Conservation (phyloP, 805 yeast species). For the Cyberlindnera xishuangbannaensis region DNA sequence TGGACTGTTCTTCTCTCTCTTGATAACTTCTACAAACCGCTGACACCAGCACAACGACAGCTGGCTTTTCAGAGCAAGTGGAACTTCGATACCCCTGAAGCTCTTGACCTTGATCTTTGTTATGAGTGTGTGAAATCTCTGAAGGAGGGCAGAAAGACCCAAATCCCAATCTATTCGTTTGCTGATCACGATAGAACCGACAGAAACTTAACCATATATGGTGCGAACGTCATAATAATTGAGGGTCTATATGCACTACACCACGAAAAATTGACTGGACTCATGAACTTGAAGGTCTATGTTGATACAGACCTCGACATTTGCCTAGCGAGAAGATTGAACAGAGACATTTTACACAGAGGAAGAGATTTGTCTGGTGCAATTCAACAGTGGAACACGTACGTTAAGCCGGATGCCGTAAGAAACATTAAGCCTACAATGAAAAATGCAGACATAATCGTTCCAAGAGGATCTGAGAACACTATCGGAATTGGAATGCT, state of each 20-base stretch:
- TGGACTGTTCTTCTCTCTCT: conserved; percentile 89
- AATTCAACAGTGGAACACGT: conserved; percentile 81
- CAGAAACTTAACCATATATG: conserved; percentile 72
- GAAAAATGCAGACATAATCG: conserved; percentile 74
- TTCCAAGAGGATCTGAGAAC: conserved; percentile 90
- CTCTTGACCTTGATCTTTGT: conserved; percentile 73
- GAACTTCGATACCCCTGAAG: conserved; percentile 86
- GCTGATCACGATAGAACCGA: conserved; percentile 51
- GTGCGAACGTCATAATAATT: conserved; percentile 87
- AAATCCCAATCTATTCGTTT: conserved; percentile 70
- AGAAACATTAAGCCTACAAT: conserved; percentile 68
- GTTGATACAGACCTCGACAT: conserved; percentile 94
- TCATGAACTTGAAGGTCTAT: conserved; percentile 83
- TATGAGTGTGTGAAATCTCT: conserved; percentile 56
- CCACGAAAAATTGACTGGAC: conserved; percentile 57
- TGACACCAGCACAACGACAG: conserved; percentile 53
- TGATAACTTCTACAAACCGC: conserved; percentile 86
- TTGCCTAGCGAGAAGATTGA: conserved; percentile 82
- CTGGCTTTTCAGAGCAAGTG: conserved; percentile 64
- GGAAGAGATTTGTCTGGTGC: conserved; percentile 83
- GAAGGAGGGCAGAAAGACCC: conserved; percentile 63
- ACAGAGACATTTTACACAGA: conserved; percentile 79
- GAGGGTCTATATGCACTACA: conserved; percentile 88
- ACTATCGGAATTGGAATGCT: conserved; percentile 72
- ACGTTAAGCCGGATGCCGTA: conserved; percentile 90